Percentiles rank a stretch among this genome's conserved stretches.
Evolutionary conservation across 2,329 filamentous ascomycete species (phyloP).

Genomic region (Colletotrichum scovillei): DNA sequence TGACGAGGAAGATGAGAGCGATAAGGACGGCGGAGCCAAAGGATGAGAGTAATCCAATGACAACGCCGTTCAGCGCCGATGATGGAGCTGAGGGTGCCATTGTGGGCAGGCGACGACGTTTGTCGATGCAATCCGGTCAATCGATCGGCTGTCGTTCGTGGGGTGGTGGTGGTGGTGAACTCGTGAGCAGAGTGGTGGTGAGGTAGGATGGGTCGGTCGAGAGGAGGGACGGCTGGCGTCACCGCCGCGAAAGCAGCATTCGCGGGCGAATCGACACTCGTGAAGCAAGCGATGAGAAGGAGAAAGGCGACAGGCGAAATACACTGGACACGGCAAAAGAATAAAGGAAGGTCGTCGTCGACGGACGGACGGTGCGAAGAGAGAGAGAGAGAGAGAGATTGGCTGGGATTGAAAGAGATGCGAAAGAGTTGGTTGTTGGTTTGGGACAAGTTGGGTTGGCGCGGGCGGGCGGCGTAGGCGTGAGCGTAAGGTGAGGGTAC

Average conservation of each 20-base stretch:
- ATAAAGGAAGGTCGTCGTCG: constrained; percentile 17
- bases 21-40: constrained; percentile 92
- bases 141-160: constrained; percentile 17
- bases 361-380: constrained; percentile 6
- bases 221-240: constrained; percentile 38
- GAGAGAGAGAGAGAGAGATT: constrained; percentile 2
- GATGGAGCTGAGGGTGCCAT: constrained; percentile 46
- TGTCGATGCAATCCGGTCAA: constrained; percentile 26
- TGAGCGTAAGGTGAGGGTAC: not conserved
- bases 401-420: constrained; percentile 8
- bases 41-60: constrained; percentile 94
- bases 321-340: not conserved
- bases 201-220: constrained; percentile 27
- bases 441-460: not conserved
- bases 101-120: constrained; percentile 29
- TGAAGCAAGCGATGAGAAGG: not conserved
- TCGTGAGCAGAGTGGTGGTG: not conserved
- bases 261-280: constrained; percentile 24
- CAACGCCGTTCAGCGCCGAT: constrained; percentile 76
- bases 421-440: not conserved
- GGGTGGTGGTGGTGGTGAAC: not conserved
- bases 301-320: not conserved
- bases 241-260: constrained; percentile 37
- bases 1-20: constrained; percentile 79
- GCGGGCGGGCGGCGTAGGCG: not conserved